Evolutionary conservation across 441 rosid genomes (phyloP).

Genomic region (Aleurites moluccanus): DNA sequence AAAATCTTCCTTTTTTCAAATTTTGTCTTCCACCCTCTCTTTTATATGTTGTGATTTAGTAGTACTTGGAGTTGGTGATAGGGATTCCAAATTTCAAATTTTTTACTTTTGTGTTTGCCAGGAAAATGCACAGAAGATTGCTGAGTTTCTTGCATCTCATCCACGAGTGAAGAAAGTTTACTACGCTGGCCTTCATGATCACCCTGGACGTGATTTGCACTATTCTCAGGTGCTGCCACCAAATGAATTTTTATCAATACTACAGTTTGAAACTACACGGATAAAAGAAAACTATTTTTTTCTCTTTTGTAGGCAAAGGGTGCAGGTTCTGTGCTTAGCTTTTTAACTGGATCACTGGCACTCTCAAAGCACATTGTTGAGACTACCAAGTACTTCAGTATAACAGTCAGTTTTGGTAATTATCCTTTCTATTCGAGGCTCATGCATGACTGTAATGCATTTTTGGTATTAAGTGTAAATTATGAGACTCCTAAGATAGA

Average conservation of each 20-base stretch:
- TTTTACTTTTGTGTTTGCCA: slow-evolving; percentile 25
- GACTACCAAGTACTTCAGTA: slow-evolving; percentile 83
- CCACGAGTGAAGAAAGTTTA: slow-evolving; percentile 79
- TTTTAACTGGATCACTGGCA: slow-evolving; percentile 76
- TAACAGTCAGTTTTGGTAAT: slow-evolving; percentile 95
- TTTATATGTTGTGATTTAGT: background rate
- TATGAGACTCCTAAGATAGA: background rate
- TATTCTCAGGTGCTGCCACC: slow-evolving; percentile 67
- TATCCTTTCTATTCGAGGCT: slow-evolving; percentile 13
- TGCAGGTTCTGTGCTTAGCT: slow-evolving; percentile 92
- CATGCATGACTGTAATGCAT: background rate
- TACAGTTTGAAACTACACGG: slow-evolving; percentile 2
- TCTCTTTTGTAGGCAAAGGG: slow-evolving; percentile 71
- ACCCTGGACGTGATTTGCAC: slow-evolving; percentile 82
- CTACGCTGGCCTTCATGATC: slow-evolving; percentile 83
- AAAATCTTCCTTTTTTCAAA: background rate
- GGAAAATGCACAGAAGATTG: slow-evolving; percentile 89
- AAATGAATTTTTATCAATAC: slow-evolving; percentile 7
- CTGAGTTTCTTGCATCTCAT: slow-evolving; percentile 76
- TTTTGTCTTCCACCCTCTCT: background rate
- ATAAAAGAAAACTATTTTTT: background rate
- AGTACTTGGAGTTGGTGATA: background rate
- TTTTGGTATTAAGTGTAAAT: background rate
- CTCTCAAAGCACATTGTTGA: slow-evolving; percentile 89
- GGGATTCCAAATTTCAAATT: background rate